Evolutionary conservation across 208 protist species (phyloP).

Genomic region (Crithidia brevicula): DNA sequence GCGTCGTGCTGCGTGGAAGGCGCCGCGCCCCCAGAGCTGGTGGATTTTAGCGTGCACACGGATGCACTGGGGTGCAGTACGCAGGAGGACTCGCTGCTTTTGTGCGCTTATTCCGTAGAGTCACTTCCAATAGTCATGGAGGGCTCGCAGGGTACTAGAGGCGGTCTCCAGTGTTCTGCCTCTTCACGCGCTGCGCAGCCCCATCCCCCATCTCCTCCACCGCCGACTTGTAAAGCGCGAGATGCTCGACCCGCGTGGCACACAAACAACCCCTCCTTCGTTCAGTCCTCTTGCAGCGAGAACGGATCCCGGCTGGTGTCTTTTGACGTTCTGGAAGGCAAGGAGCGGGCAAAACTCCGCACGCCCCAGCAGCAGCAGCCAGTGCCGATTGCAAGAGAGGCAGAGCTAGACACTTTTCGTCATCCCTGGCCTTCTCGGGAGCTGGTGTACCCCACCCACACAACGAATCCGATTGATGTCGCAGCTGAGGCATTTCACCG

Average conservation of each 20-base stretch:
- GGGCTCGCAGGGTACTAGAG: no score
- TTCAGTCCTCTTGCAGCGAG: background rate
- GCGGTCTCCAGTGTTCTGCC: no score
- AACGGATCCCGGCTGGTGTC: background rate
- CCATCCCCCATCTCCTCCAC: background rate
- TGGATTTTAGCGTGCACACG: slow-evolving; percentile 35
- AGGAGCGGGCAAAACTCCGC: background rate
- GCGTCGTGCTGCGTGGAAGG: background rate
- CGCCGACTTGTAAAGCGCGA: background rate
- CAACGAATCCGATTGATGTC: background rate
- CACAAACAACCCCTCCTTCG: background rate
- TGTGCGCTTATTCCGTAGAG: slow-evolving; percentile 33
- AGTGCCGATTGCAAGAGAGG: background rate
- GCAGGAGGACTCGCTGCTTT: slow-evolving; percentile 25
- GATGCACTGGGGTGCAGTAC: slow-evolving; percentile 10
- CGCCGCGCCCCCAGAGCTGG: slow-evolving; percentile 10
- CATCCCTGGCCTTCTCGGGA: slow-evolving; percentile 7
- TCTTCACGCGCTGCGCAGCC: background rate
- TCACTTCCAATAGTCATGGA: slow-evolving; percentile 8
- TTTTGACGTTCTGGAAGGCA: background rate
- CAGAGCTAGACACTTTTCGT: background rate
- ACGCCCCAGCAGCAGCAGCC: background rate
- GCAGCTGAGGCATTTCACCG: background rate
- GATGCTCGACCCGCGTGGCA: background rate
- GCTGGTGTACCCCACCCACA: background rate